These are phyloP conservation scores for Penicillium taxi DNA, from an alignment of 495 filamentous ascomycete species.

Conservation along the genomic window DNA sequence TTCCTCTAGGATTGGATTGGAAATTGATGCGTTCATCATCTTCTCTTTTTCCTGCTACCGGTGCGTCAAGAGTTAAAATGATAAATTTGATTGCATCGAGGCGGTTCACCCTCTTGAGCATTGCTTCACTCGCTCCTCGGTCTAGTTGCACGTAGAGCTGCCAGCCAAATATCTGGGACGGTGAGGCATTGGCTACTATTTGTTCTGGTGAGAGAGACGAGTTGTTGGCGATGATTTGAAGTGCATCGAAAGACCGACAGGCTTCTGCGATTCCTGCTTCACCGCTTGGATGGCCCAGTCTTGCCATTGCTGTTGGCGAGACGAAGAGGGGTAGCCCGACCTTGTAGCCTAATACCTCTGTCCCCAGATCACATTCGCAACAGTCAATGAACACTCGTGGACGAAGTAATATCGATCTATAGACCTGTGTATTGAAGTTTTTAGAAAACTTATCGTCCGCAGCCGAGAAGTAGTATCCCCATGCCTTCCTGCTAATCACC, in stretches of 20 bases:
- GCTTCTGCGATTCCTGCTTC: conserved; percentile 67
- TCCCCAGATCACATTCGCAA: conserved; percentile 58
- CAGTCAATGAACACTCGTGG: conserved; percentile 69
- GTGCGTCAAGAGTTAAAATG: conserved; percentile 65
- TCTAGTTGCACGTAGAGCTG: conserved; percentile 78
- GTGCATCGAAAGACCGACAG: conserved; percentile 53
- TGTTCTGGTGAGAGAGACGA: conserved; percentile 56
- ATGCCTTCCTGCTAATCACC: conserved; percentile 56
- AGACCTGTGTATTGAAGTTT: conserved; percentile 71
- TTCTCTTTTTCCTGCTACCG: conserved; percentile 53
- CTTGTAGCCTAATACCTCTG: conserved; percentile 67
- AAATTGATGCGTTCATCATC: conserved; percentile 59
- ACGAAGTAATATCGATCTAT: conserved; percentile 72
- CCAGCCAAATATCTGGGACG: conserved; percentile 67
- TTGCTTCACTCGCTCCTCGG: conserved; percentile 65
- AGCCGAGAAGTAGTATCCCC: conserved; percentile 79
- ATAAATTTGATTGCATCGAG: too few species aligned
- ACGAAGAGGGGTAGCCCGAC: conserved; percentile 68
- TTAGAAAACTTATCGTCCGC: conserved; percentile 86
- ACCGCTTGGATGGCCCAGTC: conserved; percentile 72
- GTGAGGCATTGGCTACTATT: conserved; percentile 42
- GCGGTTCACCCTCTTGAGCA: conserved; percentile 66
- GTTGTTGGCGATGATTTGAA: conserved; percentile 23
- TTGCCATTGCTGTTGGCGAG: conserved; percentile 70
- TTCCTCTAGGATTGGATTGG: too few species aligned